Conservation (phyloP, 2,329 filamentous ascomycete genomes). For the Nannizziopsis barbatae region DNA sequence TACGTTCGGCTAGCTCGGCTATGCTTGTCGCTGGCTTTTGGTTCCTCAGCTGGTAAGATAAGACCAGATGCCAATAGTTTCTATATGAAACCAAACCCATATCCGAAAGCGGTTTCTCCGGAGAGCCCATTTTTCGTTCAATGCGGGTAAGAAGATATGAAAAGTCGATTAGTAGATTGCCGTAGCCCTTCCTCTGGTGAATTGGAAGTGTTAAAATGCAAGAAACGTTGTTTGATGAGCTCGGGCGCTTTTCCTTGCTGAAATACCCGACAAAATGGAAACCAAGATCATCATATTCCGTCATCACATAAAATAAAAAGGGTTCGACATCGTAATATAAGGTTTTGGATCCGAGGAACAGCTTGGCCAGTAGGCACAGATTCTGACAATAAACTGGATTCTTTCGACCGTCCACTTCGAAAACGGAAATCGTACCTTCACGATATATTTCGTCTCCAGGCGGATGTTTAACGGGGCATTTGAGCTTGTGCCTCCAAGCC, state of each 20-base stretch:
- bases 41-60: slow-evolving; percentile 72
- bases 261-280: slow-evolving; percentile 99
- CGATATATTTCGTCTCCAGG: slow-evolving; percentile 97
- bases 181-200: slow-evolving; percentile 93
- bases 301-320: slow-evolving; percentile 98
- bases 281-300: slow-evolving; percentile 72
- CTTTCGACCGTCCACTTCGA: slow-evolving; percentile 88
- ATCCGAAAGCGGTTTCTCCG: slow-evolving; percentile 92
- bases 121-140: slow-evolving; percentile 86
- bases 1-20: slow-evolving; percentile 58
- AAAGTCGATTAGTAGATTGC: slow-evolving; percentile 93
- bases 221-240: slow-evolving; percentile 92
- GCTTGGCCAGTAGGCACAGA: slow-evolving; percentile 83
- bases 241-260: slow-evolving; percentile 92
- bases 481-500: slow-evolving; percentile 92
- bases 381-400: slow-evolving; percentile 97
- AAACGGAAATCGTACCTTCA: slow-evolving; percentile 86
- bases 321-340: slow-evolving; percentile 99
- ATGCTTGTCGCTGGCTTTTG: slow-evolving; percentile 48
- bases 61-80: slow-evolving; percentile 86
- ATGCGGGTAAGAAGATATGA: slow-evolving; percentile 91
- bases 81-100: slow-evolving; percentile 96
- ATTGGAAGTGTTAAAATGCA: slow-evolving; percentile 94
- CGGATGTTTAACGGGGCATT: slow-evolving; percentile 91
- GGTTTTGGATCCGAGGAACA: slow-evolving; percentile 96